These are phyloP conservation scores for Sicyos baderoa DNA, from an alignment of 306 rosid genomes.

Conservation along the genomic window DNA sequence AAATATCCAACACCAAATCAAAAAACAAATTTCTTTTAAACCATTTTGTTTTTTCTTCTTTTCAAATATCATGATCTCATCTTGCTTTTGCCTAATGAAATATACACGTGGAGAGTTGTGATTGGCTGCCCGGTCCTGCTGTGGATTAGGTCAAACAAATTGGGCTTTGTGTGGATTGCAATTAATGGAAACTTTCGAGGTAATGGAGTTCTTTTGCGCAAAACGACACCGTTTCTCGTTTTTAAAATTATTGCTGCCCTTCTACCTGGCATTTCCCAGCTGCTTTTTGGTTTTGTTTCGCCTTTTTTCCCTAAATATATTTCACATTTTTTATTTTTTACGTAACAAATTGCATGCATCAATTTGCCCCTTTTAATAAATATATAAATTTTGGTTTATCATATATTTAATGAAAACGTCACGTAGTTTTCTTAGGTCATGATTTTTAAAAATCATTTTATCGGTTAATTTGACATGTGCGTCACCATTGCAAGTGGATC, in stretches of 20 bases:
- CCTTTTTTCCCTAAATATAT: neutral
- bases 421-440: neutral
- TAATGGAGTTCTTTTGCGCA: constrained; percentile 8
- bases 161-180: constrained; percentile 28
- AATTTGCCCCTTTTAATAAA: neutral
- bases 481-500: neutral
- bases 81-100: neutral
- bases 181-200: constrained; percentile 8
- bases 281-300: constrained; percentile 4
- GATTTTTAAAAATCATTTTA: neutral
- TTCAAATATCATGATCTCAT: constrained; percentile 7
- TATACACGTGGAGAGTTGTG: constrained; percentile 11
- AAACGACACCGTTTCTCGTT: constrained; percentile 9
- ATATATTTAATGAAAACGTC: neutral
- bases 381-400: neutral
- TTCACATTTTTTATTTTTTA: neutral
- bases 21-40: too few species aligned
- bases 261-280: constrained; percentile 4
- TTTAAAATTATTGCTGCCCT: neutral
- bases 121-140: constrained; percentile 16
- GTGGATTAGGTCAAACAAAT: constrained; percentile 30
- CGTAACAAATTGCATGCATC: constrained; percentile 16
- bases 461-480: neutral
- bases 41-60: neutral
- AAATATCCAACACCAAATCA: too few species aligned